Evolutionary conservation across 2,329 filamentous ascomycete genomes (phyloP).

Genomic region (Monilinia aucupariae): DNA sequence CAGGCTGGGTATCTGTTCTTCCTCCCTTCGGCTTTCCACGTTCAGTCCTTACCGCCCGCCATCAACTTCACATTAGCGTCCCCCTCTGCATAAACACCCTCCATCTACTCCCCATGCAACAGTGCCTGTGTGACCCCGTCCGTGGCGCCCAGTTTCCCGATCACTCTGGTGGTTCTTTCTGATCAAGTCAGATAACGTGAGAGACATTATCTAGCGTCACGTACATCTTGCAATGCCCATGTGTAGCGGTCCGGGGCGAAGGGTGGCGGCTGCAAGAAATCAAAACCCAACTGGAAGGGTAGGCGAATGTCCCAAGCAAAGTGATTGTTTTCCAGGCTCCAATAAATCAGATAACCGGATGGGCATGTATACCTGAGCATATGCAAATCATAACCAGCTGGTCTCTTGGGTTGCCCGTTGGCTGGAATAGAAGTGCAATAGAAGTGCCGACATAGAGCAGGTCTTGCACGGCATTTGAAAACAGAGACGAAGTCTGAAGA

Average conservation of each 20-base stretch:
- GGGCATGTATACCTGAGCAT: background rate
- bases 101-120: background rate
- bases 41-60: slow-evolving; percentile 11
- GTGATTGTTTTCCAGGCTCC: background rate
- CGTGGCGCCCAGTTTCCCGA: background rate
- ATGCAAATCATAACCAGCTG: background rate
- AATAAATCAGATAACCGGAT: background rate
- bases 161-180: background rate
- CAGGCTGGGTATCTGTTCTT: background rate
- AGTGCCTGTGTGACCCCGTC: background rate
- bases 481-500: background rate
- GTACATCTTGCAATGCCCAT: background rate
- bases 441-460: background rate
- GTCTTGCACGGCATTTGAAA: background rate
- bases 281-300: background rate
- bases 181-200: background rate
- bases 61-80: slow-evolving; percentile 15
- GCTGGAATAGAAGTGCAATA: background rate
- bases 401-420: background rate
- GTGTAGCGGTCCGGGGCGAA: background rate
- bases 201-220: slow-evolving; percentile 7
- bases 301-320: background rate
- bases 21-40: background rate
- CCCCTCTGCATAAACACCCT: background rate
- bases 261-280: background rate